Evolutionary conservation across 2,329 filamentous ascomycete species (phyloP).

Genomic region (Aureobasidium pullulans): DNA sequence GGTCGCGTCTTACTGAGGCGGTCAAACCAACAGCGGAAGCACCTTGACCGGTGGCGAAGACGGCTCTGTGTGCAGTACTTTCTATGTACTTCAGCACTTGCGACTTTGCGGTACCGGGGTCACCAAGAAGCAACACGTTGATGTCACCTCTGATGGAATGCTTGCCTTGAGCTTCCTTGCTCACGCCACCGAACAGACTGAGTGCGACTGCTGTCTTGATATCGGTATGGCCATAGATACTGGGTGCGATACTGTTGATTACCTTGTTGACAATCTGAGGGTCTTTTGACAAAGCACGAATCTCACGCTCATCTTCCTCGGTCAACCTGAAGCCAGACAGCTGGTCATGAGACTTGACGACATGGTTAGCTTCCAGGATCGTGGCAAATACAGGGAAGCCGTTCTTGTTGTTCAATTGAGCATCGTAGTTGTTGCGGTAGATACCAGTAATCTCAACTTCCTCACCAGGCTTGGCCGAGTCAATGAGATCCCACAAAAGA

Average conservation of each 20-base stretch:
- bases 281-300: slow-evolving; percentile 79
- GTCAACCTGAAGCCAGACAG: slow-evolving; percentile 93
- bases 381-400: slow-evolving; percentile 98
- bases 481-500: slow-evolving; percentile 92
- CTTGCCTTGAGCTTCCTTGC: slow-evolving; percentile 80
- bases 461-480: slow-evolving; percentile 92
- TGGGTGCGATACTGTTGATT: slow-evolving; percentile 86
- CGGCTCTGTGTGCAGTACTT: slow-evolving; percentile 91
- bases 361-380: slow-evolving; percentile 93
- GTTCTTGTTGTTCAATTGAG: slow-evolving; percentile 95
- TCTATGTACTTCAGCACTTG: slow-evolving; percentile 97
- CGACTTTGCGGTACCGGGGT: slow-evolving; percentile 96
- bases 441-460: slow-evolving; percentile 96
- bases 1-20: slow-evolving; percentile 89
- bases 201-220: slow-evolving; percentile 96
- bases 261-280: slow-evolving; percentile 90
- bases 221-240: slow-evolving; percentile 93
- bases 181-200: slow-evolving; percentile 89
- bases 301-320: slow-evolving; percentile 87
- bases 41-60: slow-evolving; percentile 96
- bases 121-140: slow-evolving; percentile 91
- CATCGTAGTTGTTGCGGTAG: slow-evolving; percentile 97
- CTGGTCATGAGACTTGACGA: slow-evolving; percentile 95
- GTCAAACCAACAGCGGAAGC: slow-evolving; percentile 96
- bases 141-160: slow-evolving; percentile 95